Evolutionary conservation across 2,329 filamentous ascomycete genomes (phyloP), one percentile per base, ranked within the genome.

Genomic region (Calonectria pauciramosa): DNA sequence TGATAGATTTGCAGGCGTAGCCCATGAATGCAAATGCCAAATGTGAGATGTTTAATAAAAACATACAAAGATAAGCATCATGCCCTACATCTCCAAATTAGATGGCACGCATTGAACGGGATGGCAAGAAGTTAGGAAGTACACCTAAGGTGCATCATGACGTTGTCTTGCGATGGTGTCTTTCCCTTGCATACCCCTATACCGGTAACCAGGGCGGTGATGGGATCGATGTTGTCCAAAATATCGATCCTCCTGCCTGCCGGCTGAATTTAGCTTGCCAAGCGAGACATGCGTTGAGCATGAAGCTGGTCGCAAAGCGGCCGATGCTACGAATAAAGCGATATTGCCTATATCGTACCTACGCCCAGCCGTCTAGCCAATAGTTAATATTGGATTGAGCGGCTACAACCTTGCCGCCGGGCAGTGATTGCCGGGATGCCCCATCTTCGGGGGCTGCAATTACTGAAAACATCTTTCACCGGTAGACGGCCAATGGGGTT

Each of bases 351-450:
- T 47, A 23, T 68, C 36, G 56, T 41, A 28, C 32, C 23, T 41
- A 23, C 38, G 34, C 34, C 47, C 56, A 60, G 36, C 56, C 32
- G 30, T 28, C 26, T 44, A 44, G 47, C 20, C 54, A 60, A 65
- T 56, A 30, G 36, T 13, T 38, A 69, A 60, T 34, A 32, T 47
- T 68, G 28, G 56, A 59, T 68, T 20, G 32, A 36, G 64, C 44
- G 28, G 41, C 64, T 47, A 63, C 38, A 44, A 23, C 36, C 36
- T 34, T 56, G 44, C 41, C 52, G 16, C 28, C 32, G 59, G 26
- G 34, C 36, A 38, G 28, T 47, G 60, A 20, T 32, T 68, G 36
- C 70, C 36, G 38, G 70, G 70, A 72, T 68, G 47, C 16, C 65
- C 71, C 56, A 65, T 65, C 56, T 71, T 44, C 28, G 23, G 26